Base-by-base conservation (phyloP, 371 early-diverging fungal genomes). In the Mortierella polycephala region DNA sequence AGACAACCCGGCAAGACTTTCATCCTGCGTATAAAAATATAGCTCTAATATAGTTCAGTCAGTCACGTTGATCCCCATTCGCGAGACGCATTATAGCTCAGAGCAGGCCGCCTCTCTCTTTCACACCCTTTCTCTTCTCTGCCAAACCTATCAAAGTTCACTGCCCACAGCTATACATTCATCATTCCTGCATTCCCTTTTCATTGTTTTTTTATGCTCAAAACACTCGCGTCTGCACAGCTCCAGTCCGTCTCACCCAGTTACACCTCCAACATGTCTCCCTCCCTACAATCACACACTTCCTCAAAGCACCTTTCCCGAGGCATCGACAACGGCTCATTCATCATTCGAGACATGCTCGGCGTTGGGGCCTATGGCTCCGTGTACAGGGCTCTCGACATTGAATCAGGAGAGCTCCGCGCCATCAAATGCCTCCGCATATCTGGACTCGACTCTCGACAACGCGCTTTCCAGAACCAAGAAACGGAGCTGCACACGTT, bases 281-380 rank as follows among this genome's bases (percentile, higher is more conserved):
- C 68, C 40, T 50, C 60, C 7, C 37, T 57, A 30, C 59, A 52
- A 60, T 47, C 30, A 7, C 55, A 42, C 57, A 60, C 23, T 23
- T 39, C 65, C 8, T 14, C 54, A 41, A 64, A 60, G 40, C 60
- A 61, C 39, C 39, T 51, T 10, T 69, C 75, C 16, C 68, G 60
- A 42, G 16, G 40, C 23, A 69, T 77, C 37, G 69, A 72, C 57
- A 53, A 62, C 9, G 69, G 72, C 14, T 57, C 65, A 21, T 40
- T 69, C 9, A 30, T 72, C 20, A 55, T 77, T 5, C 79, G 68
- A 49, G 75, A 84, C 49, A 81, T 91, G 23, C 83, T 94, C 2
- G 92, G 91, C 44, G 74, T 85, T n/a, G 94, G 94, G 8, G 89
- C 88, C 10, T 94, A 89, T 69, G 92, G 92, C 39, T 88, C 88